Evolutionary conservation across 2,329 filamentous ascomycete species (phyloP).

Genomic region (Neofusicoccum parvum): DNA sequence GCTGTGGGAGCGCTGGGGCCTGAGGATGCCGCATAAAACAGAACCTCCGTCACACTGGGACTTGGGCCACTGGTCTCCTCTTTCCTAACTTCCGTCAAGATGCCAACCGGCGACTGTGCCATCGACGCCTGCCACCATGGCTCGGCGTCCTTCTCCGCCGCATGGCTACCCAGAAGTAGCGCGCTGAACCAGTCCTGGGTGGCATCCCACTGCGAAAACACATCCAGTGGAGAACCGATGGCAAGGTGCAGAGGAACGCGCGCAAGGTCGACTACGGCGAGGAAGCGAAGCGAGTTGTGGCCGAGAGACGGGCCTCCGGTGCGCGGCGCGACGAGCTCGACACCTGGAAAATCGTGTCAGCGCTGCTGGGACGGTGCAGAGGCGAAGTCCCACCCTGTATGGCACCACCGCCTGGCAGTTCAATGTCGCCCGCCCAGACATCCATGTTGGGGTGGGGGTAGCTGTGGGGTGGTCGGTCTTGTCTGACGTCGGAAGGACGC

Average conservation of each 20-base stretch:
- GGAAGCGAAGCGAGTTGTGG: slow-evolving; percentile 34
- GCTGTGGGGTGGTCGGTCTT: background rate
- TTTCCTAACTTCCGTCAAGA: slow-evolving; percentile 37
- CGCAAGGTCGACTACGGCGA: slow-evolving; percentile 42
- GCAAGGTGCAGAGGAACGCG: slow-evolving; percentile 45
- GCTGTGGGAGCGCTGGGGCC: background rate
- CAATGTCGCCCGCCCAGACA: slow-evolving; percentile 38
- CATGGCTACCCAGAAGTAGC: slow-evolving; percentile 30
- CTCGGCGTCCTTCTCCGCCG: slow-evolving; percentile 16
- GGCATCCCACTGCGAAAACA: slow-evolving; percentile 37
- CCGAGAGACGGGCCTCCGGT: slow-evolving; percentile 26
- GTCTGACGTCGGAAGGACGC: background rate
- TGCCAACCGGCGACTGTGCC: slow-evolving; percentile 43
- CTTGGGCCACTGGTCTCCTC: background rate
- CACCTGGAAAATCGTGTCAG: slow-evolving; percentile 26
- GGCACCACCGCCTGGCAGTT: slow-evolving; percentile 30
- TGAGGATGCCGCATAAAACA: slow-evolving; percentile 46
- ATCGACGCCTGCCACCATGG: slow-evolving; percentile 42
- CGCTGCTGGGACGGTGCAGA: background rate
- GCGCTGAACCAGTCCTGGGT: slow-evolving; percentile 46
- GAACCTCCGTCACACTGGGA: slow-evolving; percentile 44
- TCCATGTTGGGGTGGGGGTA: slow-evolving; percentile 23
- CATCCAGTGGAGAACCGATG: slow-evolving; percentile 40
- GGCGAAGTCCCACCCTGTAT: slow-evolving; percentile 29
- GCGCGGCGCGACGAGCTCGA: slow-evolving; percentile 31